Base-by-base conservation (phyloP, 2,329 filamentous ascomycete genomes). In the Lachnum nothofagi region DNA sequence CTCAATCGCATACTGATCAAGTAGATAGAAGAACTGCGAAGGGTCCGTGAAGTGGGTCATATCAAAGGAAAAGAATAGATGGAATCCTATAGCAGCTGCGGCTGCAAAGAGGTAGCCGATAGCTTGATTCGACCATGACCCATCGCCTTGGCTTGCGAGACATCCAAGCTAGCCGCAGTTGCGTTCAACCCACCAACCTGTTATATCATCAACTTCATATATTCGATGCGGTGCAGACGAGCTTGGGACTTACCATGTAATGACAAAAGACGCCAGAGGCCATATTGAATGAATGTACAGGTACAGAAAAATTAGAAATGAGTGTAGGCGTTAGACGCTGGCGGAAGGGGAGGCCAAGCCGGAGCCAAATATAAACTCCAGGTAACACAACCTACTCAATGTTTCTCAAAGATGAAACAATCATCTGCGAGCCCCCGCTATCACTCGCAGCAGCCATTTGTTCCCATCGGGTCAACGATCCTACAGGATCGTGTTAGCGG, bases 11-110 rank as follows among this genome's bases (percentile, higher is more conserved):
- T 65, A 65, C 1, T 53, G 33, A 4, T 58, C 42, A 19, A 68
- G 53, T 33, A 65, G 58, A 7, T 56, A 48, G 2, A 61, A 51
- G 48, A 66, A 66, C 3, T 64, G 44, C 6, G 52, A 44, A 4
- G 65, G 63, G 22, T 60, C 48, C 9, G 42, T 34, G 25, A 51
- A 54, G 45, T 57, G 52, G 62, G 51, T 58, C 53, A 65, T 63
- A 43, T 68, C 66, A 42, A 68, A 68, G n/a, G 63, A 66, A 51
- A 69, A 68, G 56, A 67, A 68, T 20, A 69, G 60, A 6, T 59
- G 56, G 50, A 69, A 68, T 31, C 54, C 59, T 8, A 59, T 53
- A 1, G 57, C 49, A 1, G 60, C 56, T n/a, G 64, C 60, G 20
- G 63, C 60, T 9, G 60, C 52, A 53, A 69, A 68, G n/a, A 68